These are phyloP conservation scores for Termitomyces sp. DNA, from an alignment of 768 basidiomycete genomes.

Conservation along the genomic window DNA sequence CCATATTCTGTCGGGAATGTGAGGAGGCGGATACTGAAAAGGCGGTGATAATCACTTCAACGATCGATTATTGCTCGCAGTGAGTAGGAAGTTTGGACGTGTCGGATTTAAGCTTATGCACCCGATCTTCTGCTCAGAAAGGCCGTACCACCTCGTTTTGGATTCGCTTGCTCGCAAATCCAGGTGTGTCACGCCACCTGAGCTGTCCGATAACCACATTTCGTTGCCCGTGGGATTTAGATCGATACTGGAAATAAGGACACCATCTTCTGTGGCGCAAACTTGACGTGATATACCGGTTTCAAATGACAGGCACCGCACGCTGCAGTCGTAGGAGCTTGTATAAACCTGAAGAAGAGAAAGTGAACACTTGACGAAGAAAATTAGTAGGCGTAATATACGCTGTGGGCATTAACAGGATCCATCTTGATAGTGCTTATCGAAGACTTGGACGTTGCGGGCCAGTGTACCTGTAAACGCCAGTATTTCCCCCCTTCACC, in stretches of 20 bases:
- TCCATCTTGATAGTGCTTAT: slow-evolving; percentile 78
- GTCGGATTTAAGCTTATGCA: slow-evolving; percentile 77
- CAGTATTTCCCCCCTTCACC: slow-evolving; percentile 73
- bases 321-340: slow-evolving; percentile 77
- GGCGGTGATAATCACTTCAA: slow-evolving; percentile 51
- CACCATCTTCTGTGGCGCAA: slow-evolving; percentile 52
- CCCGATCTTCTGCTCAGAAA: slow-evolving; percentile 76
- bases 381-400: slow-evolving; percentile 27
- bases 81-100: slow-evolving; percentile 61
- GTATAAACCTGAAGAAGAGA: slow-evolving; percentile 59
- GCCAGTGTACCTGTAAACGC: slow-evolving; percentile 83
- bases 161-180: slow-evolving; percentile 66
- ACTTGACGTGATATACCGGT: slow-evolving; percentile 72
- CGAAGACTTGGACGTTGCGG: slow-evolving; percentile 73
- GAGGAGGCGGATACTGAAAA: not conserved
- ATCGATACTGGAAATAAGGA: slow-evolving; percentile 70
- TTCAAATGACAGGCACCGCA: slow-evolving; percentile 70
- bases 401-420: slow-evolving; percentile 71
- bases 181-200: slow-evolving; percentile 70
- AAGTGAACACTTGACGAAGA: slow-evolving; percentile 1
- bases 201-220: slow-evolving; percentile 80
- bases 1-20: slow-evolving; percentile 58
- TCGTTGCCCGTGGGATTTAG: slow-evolving; percentile 65
- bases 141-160: slow-evolving; percentile 55
- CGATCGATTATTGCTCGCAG: slow-evolving; percentile 70